These are phyloP conservation scores for Nidula niveotomentosa DNA, from an alignment of 1,284 basidiomycete species.

Conservation along the genomic window DNA sequence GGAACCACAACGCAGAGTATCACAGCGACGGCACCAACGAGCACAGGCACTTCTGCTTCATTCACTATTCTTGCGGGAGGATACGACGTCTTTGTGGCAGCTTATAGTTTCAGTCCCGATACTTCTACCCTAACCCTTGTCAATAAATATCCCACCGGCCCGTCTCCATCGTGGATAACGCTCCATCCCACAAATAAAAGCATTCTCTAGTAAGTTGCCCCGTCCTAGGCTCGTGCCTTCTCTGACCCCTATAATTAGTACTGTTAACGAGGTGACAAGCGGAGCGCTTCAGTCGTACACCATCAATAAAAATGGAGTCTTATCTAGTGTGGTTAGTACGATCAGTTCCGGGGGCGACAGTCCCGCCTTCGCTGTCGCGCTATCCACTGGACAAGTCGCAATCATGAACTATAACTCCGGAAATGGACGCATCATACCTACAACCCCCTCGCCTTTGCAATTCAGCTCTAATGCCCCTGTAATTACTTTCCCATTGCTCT, in stretches of 20 bases:
- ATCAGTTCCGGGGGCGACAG: slow-evolving; percentile 46
- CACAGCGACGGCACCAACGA: neutral
- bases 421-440: slow-evolving; percentile 53
- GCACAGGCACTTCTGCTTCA: slow-evolving; percentile 41
- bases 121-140: slow-evolving; percentile 43
- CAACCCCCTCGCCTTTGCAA: slow-evolving; percentile 30
- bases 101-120: slow-evolving; percentile 55
- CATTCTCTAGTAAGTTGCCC: slow-evolving; percentile 53
- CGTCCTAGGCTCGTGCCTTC: neutral
- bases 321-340: slow-evolving; percentile 47
- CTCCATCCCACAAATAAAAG: slow-evolving; percentile 49
- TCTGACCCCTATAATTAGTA: slow-evolving; percentile 31
- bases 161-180: slow-evolving; percentile 57
- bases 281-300: slow-evolving; percentile 58
- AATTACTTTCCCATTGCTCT: slow-evolving; percentile 51
- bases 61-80: slow-evolving; percentile 64
- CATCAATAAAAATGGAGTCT: slow-evolving; percentile 40
- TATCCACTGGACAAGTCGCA: slow-evolving; percentile 57
- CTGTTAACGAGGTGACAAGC: slow-evolving; percentile 47
- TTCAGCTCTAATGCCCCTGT: slow-evolving; percentile 40
- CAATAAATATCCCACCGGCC: slow-evolving; percentile 48
- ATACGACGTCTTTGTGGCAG: slow-evolving; percentile 58
- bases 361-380: slow-evolving; percentile 49
- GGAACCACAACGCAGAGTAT: neutral
- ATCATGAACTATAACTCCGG: slow-evolving; percentile 62